phyloP scores from a whole-genome alignment of 768 basidiomycete species.

The Serendipita sp. region DNA sequence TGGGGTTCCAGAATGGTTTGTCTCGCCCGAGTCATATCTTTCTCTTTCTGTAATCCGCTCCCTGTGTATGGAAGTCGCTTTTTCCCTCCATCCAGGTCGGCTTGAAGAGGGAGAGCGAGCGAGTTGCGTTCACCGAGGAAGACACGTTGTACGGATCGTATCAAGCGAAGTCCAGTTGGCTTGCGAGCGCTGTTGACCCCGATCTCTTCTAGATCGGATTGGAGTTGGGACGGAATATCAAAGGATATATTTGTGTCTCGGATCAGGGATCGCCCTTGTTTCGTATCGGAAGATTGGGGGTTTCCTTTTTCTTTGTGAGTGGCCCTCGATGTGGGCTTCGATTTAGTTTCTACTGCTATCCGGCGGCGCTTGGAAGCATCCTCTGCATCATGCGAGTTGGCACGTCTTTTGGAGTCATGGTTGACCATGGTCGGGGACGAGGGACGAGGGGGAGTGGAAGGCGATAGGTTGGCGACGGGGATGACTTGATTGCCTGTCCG shows the following conservation, averaged over 20 bases:
- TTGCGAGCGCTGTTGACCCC: no score
- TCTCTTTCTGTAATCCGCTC: no score
- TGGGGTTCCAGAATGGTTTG: no score
- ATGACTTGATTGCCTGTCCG: neutral
- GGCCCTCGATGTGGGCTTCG: neutral
- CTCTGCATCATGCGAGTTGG: no score
- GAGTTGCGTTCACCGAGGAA: neutral
- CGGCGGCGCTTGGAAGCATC: neutral
- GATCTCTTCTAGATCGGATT: neutral
- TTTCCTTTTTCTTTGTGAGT: neutral
- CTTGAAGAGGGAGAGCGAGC: neutral
- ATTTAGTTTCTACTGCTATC: no score
- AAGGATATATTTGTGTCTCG: neutral
- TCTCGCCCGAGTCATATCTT: no score
- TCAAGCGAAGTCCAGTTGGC: neutral
- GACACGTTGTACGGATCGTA: no score
- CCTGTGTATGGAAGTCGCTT: no score
- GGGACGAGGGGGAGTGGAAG: neutral
- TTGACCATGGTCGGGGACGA: neutral
- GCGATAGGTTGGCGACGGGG: neutral
- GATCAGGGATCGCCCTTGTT: neutral
- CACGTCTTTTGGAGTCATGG: no score
- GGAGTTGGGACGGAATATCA: neutral
- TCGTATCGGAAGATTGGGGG: neutral
- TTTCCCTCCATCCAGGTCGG: neutral